Conservation (phyloP, 1,139 yeast genomes). For the Pichia norvegensis region DNA sequence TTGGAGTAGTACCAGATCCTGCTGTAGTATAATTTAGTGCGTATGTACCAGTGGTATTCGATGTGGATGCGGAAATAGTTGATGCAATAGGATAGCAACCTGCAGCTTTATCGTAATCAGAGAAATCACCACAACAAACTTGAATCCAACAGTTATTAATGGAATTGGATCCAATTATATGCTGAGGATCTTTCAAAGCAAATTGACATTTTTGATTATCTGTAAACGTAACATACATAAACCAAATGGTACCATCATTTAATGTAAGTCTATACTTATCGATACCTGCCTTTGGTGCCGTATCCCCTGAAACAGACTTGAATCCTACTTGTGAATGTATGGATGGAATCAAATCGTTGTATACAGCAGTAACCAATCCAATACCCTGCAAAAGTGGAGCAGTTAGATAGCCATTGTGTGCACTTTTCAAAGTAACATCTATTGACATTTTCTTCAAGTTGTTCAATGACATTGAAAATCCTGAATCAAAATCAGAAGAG, state of each 20-base stretch:
- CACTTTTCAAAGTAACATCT: conserved; percentile 18
- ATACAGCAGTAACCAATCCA: conserved; percentile 66
- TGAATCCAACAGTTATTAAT: conserved; percentile 40
- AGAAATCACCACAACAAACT: conserved; percentile 22
- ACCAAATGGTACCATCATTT: conserved; percentile 39
- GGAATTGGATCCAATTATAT: conserved; percentile 20
- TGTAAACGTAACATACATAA: conserved; percentile 35
- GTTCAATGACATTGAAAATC: conserved; percentile 21
- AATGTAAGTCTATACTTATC: conserved; percentile 23
- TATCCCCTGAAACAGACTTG: conserved; percentile 33
- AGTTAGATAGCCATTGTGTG: conserved; percentile 13
- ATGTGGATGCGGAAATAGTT: conserved; percentile 19
- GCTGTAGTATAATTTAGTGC: conserved; percentile 30
- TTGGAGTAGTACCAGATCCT: conserved; percentile 31
- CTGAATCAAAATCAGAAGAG: conserved; percentile 23
- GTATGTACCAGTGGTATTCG: conserved; percentile 28
- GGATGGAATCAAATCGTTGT: conserved; percentile 44
- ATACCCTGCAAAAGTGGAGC: conserved; percentile 53
- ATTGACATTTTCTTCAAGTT: conserved; percentile 26
- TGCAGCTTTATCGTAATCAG: conserved; percentile 47
- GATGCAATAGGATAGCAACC: conserved; percentile 38
- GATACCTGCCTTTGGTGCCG: conserved; percentile 27
- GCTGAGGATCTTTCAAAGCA: conserved; percentile 39
- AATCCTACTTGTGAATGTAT: conserved; percentile 59
- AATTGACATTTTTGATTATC: conserved; percentile 44